Conservation (phyloP, 768 basidiomycete genomes). For the Strobilomyces confusus region DNA sequence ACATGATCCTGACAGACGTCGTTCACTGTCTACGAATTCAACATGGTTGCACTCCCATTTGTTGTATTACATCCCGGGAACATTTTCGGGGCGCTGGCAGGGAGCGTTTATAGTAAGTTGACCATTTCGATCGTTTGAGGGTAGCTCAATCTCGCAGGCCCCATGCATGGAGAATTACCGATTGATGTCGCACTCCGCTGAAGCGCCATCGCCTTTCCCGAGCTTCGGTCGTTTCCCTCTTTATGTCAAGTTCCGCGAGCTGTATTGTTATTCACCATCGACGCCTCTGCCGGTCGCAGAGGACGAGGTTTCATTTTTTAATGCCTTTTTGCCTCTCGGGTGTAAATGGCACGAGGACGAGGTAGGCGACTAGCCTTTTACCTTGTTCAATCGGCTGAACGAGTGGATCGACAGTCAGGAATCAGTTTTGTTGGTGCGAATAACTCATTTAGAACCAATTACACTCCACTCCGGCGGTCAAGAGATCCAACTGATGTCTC, state of each 20-base stretch:
- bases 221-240: conserved; percentile 42
- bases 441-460: conserved; percentile 36
- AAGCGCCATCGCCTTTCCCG: conserved; percentile 34
- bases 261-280: conserved; percentile 37
- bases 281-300: conserved; percentile 34
- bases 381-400: neutral
- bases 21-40: conserved; percentile 14
- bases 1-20: conserved; percentile 31
- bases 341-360: conserved; percentile 33
- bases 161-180: conserved; percentile 38
- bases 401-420: conserved; percentile 19
- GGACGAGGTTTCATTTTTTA: conserved; percentile 35
- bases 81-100: conserved; percentile 46
- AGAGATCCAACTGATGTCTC: conserved; percentile 12
- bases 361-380: conserved; percentile 9
- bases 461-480: conserved; percentile 31
- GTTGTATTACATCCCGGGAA: conserved; percentile 39
- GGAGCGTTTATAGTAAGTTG: conserved; percentile 45
- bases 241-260: conserved; percentile 46
- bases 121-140: neutral
- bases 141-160: conserved; percentile 28
- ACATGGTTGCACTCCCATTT: neutral
- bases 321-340: conserved; percentile 46
- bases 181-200: conserved; percentile 32
- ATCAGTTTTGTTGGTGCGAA: conserved; percentile 31